These are phyloP conservation scores for Alternaria consortialis DNA, from an alignment of 2,329 filamentous ascomycete genomes.

Conservation along the genomic window DNA sequence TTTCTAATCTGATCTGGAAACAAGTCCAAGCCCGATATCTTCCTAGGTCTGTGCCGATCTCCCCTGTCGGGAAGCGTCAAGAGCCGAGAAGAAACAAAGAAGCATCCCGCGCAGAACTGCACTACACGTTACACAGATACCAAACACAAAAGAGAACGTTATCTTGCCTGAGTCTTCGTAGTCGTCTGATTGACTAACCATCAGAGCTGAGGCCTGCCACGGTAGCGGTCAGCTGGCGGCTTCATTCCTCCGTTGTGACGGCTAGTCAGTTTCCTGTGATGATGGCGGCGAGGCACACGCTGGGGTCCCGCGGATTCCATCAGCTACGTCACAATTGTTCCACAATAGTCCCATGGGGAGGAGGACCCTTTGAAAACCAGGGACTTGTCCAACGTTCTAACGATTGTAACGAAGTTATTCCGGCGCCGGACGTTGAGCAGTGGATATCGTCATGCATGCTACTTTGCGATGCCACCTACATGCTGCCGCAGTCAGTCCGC, in stretches of 20 bases:
- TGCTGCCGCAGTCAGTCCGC: slow-evolving; percentile 6
- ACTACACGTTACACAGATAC: neutral
- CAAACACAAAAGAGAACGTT: neutral
- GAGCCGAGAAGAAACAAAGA: slow-evolving; percentile 11
- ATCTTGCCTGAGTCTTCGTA: neutral
- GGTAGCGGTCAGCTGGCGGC: slow-evolving; percentile 9
- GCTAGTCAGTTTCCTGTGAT: slow-evolving; percentile 2
- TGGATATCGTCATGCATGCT: slow-evolving; percentile 7
- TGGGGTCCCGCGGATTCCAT: neutral
- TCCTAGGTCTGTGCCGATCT: slow-evolving; percentile 20
- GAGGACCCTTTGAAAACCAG: neutral
- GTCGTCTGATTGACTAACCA: slow-evolving; percentile 2
- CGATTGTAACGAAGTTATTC: neutral
- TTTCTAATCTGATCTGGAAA: slow-evolving; percentile 13
- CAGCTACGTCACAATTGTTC: slow-evolving; percentile 12
- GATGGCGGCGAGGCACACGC: slow-evolving; percentile 4
- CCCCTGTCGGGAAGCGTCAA: slow-evolving; percentile 11
- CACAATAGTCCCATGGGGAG: slow-evolving; percentile 11
- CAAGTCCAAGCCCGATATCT: slow-evolving; percentile 16
- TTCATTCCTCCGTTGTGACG: slow-evolving; percentile 7
- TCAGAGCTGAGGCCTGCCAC: neutral
- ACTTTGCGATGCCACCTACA: neutral
- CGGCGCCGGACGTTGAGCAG: slow-evolving; percentile 6
- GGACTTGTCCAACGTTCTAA: slow-evolving; percentile 1
- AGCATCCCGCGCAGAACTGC: slow-evolving; percentile 9